Percentiles rank a stretch among this genome's conserved stretches.
These are phyloP conservation scores for Lomentospora prolificans DNA, from an alignment of 2,329 filamentous ascomycete species.

Conservation along the genomic window DNA sequence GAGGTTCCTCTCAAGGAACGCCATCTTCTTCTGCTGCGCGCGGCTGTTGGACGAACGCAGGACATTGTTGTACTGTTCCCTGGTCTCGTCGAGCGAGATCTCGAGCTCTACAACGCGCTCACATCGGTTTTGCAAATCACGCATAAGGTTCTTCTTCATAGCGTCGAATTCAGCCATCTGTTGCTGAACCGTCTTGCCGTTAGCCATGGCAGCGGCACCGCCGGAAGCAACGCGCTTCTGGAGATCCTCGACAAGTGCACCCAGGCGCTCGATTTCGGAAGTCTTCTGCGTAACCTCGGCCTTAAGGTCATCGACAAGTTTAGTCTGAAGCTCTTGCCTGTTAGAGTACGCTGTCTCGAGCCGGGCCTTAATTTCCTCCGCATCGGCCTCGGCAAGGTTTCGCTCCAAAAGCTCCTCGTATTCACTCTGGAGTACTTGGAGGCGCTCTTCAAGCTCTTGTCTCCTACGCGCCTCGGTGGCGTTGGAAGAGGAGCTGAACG, in stretches of 20 bases:
- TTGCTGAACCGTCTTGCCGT: constrained; percentile 89
- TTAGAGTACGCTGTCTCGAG: constrained; percentile 68
- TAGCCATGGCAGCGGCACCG: constrained; percentile 44
- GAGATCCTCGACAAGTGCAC: constrained; percentile 69
- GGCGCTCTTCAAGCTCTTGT: constrained; percentile 65
- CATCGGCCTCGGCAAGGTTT: constrained; percentile 68
- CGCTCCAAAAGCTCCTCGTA: constrained; percentile 75
- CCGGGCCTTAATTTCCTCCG: constrained; percentile 72
- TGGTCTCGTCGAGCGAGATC: constrained; percentile 92
- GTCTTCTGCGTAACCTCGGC: constrained; percentile 66
- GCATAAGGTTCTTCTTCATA: constrained; percentile 99
- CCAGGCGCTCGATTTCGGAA: constrained; percentile 74
- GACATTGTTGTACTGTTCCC: constrained; percentile 99
- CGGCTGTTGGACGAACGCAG: constrained; percentile 94
- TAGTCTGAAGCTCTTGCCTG: constrained; percentile 62
- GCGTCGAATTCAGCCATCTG: constrained; percentile 98
- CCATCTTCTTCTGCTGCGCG: constrained; percentile 99
- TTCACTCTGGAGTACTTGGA: constrained; percentile 66
- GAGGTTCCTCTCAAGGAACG: constrained; percentile 94
- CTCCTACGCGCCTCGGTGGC: constrained; percentile 58
- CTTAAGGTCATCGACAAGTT: constrained; percentile 69
- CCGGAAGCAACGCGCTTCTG: constrained; percentile 63
- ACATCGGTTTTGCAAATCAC: constrained; percentile 94
- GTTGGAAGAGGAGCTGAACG: constrained; percentile 59
- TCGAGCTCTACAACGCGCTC: constrained; percentile 97